Percentiles rank a stretch among this genome's conserved stretches.
Evolutionary conservation across 257 asterid genomes (phyloP).

Genomic region (Solanum virginianum): DNA sequence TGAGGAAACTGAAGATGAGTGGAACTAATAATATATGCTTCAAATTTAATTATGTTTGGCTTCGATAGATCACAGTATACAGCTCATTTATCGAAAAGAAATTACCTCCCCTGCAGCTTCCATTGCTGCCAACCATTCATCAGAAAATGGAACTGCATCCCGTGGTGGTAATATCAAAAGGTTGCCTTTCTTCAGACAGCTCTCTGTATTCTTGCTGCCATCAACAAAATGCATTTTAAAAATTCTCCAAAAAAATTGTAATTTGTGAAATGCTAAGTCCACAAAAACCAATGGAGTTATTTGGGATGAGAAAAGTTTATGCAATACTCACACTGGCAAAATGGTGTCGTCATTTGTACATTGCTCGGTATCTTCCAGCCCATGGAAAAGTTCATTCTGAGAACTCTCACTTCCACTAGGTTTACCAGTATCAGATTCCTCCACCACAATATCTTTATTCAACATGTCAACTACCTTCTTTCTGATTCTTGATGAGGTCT

Average conservation of each 20-base stretch:
- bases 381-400: conserved; percentile 7
- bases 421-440: conserved; percentile 11
- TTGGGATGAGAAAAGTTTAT: neutral
- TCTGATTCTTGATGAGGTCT: neutral
- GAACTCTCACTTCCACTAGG: conserved; percentile 14
- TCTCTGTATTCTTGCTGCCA: conserved; percentile 29
- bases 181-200: conserved; percentile 16
- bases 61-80: neutral
- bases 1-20: neutral
- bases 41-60: neutral
- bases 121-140: conserved; percentile 92
- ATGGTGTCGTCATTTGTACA: conserved; percentile 10
- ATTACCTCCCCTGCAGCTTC: conserved; percentile 99
- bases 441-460: neutral
- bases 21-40: neutral
- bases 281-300: neutral
- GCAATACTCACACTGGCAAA: conserved; percentile 33
- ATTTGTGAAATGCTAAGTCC: neutral
- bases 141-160: conserved; percentile 83
- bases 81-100: neutral
- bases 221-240: conserved; percentile 1
- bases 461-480: neutral
- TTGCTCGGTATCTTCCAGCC: conserved; percentile 10
- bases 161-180: conserved; percentile 30
- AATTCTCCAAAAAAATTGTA: neutral